Evolutionary conservation across 768 basidiomycete species (phyloP), one percentile per base, ranked within the genome.

Genomic region (Leccinum rimulosum): DNA sequence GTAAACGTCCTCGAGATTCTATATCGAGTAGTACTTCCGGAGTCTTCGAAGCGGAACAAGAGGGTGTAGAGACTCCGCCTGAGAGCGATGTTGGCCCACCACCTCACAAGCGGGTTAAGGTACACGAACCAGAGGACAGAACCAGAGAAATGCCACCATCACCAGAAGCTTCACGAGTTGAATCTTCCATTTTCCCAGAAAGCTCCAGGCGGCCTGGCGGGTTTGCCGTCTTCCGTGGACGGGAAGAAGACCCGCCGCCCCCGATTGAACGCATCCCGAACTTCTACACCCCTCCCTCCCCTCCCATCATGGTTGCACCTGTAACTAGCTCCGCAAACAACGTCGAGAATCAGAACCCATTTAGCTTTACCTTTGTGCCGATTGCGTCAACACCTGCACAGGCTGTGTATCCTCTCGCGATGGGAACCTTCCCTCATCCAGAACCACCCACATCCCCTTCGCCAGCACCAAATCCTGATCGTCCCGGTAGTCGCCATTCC

Each of bases 1-100:
- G 89, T n/a, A 91, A 90, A 68, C 83, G 86, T 35, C 80, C 77
- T 53, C 78, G 88, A 60, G 83, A 84, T 61, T 76, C 82, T 2
- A 72, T 76, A 9, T 74, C 77, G 11, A 82, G 78, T 62, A 75
- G 76, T 54, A 64, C 77, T 22, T 71, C 76, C 2, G 79, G 73
- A 54, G 69, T 76, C 10, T 70, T 75, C 6, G 84, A 82, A 56
- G 72, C 73, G 28, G 77, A 70, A n/a, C 70, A 77, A 56, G 77
- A 78, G 52, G 78, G 69, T 11, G 63, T 70, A 25, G 78, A 79
- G 59, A 69, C 64, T 19, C 80, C 78, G 56, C 65, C 73, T 10
- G 73, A 74, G n/a, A 75, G 67, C 53, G 69, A 66, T 52, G 76
- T 77, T 19, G 56, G 75, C 28, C 79, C 77, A 31, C 83, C 81